phyloP scores from a whole-genome alignment of 2,329 filamentous ascomycete species.

The Xylaria sp. region DNA sequence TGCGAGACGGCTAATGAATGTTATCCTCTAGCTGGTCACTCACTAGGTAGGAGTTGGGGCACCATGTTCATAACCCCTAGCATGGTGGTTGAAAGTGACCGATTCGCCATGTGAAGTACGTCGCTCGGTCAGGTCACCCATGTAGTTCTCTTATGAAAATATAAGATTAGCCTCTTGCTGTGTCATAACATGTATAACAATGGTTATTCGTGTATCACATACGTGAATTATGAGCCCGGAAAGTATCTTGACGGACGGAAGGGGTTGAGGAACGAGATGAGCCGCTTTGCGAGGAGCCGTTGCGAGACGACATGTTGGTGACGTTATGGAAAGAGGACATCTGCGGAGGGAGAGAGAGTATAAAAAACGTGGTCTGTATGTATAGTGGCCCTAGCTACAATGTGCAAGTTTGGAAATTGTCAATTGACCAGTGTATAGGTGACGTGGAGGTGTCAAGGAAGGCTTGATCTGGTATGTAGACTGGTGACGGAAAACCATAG shows the following conservation, averaged over 20 bases:
- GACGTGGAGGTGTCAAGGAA: too few relatives aligned
- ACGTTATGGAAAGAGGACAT: not conserved
- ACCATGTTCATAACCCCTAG: constrained; percentile 18
- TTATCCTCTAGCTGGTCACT: constrained; percentile 9
- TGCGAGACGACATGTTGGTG: constrained; percentile 27
- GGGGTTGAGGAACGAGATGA: not conserved
- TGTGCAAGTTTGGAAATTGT: constrained; percentile 15
- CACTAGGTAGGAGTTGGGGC: constrained; percentile 35
- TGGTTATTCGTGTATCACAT: constrained; percentile 5
- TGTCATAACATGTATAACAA: not conserved
- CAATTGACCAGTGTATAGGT: not conserved
- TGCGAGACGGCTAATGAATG: not conserved
- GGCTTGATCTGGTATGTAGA: not conserved
- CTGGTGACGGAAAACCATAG: constrained; percentile 1
- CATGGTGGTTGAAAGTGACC: constrained; percentile 24
- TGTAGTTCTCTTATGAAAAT: constrained; percentile 29
- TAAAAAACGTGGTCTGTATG: not conserved
- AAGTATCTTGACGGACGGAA: constrained; percentile 8
- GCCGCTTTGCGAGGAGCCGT: constrained; percentile 2
- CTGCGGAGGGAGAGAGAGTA: not conserved
- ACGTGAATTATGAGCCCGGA: constrained; percentile 28
- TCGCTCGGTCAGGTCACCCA: constrained; percentile 8
- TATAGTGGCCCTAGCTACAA: not conserved
- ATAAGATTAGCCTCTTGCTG: constrained; percentile 7
- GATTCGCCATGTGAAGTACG: not conserved